Evolutionary conservation across 1,139 yeast species (phyloP), one percentile per base, ranked within the genome.

Genomic region (Neolecta irregularis): DNA sequence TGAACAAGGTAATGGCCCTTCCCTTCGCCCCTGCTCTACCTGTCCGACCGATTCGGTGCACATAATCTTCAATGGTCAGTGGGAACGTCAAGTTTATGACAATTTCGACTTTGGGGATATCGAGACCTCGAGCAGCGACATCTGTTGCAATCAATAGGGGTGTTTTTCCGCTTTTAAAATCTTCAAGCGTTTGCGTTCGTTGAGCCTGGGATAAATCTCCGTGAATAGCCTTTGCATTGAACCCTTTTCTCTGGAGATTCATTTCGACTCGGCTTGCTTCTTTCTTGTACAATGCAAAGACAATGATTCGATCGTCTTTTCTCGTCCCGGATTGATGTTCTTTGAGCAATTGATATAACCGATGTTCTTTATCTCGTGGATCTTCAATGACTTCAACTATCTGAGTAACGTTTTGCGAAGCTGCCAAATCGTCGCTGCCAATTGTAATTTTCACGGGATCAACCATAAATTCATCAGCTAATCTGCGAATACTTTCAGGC

Each of bases 21-120:
- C 99, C 99, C 2, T 83, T 65, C 57, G 78, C 81, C 30, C 98
- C 98, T 11, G 98, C 98, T 62, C 99, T 75, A 43, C 98, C 98
- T 12, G 98, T 88, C 66, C 98, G 76, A 46, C 98, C 98, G 48
- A 88, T 88, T 61, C 98, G 72, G 57, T 88, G 98, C 33, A 88
- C 98, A 52, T 88, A 88, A 60, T 91, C 98, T 60, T 88, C 99
- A 17, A 81, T 92, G 0, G 98, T 88, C 50, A 91, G 68, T 34
- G 99, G 99, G 74, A 88, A 88, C 21, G 98, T 88, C 57, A 91
- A 65, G 57, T 88, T 88, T 55, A 88, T 83, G 33, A 88, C 99
- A 21, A 83, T 80, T 57, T 85, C 88, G 46, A 88, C 99, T 48
- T 91, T 81, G 35, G 99, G 98, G 48, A 88, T 88, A 58, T 88